phyloP scores from a whole-genome alignment of 352 stramenopile species.

The Phytophthora palmivora region DNA sequence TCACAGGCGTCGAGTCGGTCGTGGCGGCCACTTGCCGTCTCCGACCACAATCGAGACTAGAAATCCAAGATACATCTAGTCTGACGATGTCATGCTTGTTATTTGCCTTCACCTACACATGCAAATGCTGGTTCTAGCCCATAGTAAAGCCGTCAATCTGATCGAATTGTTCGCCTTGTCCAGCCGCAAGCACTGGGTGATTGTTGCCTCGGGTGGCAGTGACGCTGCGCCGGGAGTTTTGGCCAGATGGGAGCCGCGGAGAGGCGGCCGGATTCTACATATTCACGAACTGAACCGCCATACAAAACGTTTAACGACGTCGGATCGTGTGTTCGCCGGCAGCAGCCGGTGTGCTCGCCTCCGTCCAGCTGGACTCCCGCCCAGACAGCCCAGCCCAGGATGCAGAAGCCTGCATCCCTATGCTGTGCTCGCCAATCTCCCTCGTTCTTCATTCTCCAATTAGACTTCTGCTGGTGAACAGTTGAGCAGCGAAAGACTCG shows the following conservation, averaged over 20 bases:
- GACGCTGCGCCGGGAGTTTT: neutral
- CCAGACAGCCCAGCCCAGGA: conserved; percentile 35
- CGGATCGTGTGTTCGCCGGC: conserved; percentile 23
- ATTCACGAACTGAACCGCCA: conserved; percentile 11
- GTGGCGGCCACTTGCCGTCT: conserved; percentile 12
- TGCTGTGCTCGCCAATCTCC: conserved; percentile 6
- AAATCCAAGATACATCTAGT: conserved; percentile 21
- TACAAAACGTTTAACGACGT: conserved; percentile 14
- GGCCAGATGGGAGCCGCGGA: neutral
- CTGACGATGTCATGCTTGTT: conserved; percentile 3
- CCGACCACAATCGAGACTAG: conserved; percentile 14
- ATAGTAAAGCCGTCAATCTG: conserved; percentile 12
- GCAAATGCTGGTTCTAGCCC: conserved; percentile 4
- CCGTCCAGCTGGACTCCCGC: conserved; percentile 18
- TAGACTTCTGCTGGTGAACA: conserved; percentile 33
- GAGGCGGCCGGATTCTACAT: conserved; percentile 21
- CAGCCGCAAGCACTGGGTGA: conserved; percentile 12
- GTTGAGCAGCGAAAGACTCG: conserved; percentile 5
- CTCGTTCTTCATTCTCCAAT: conserved; percentile 41
- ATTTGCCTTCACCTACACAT: neutral
- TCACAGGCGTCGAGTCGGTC: neutral
- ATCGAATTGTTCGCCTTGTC: conserved; percentile 8
- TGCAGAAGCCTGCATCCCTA: neutral
- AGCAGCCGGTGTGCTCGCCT: conserved; percentile 19
- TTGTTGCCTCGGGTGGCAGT: neutral